Evolutionary conservation across 805 yeast species (phyloP), one percentile per base, ranked within the genome.

Genomic region (Candida boleticola): DNA sequence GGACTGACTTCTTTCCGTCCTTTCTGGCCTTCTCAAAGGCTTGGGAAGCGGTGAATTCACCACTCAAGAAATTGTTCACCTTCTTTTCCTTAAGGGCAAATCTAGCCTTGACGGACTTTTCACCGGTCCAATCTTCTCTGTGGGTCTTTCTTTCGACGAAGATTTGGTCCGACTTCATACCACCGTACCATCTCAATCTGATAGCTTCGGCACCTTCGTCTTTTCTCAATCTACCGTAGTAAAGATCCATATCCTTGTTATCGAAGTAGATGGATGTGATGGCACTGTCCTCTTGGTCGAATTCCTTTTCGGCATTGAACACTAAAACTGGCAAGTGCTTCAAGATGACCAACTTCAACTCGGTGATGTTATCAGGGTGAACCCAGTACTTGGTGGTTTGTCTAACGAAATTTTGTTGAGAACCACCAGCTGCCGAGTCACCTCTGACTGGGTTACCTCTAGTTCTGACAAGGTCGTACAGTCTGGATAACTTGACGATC

Each of bases 71-170:
- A 39, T 81, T 80, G 60, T 93, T 93, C 39, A 92, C 89, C 58
- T 89, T 78, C 62, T 85, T 88, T 63, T 93, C 99, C 63, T 90
- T 93, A 51, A 93, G 68, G 17, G 92, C 83, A 66, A 93, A 93
- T 63, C 99, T 79, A 4, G 98, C 98, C 68, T 93, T 93, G 50
- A 93, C 99, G n/a, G 97, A 88, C 67, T 92, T 92, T 64, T 93
- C 99, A 54, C 99, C 99, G 2, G 99, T 93, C 99, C 99, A 92
- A 71, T 93, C 99, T 66, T 93, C 99, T 65, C 99, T 80, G 61
- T 93, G 99, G 4, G 99, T 93, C 65, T 93, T 93, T 65, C 99
- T 80, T 68, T 93, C 99, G 37, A 92, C 96, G 50, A 93, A 93
- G 42, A 92, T 87, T 32, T 86, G 87, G 53, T 92, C 97, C 1